Evolutionary conservation across 768 basidiomycete genomes (phyloP).

Genomic region (Tulasnella sp.): DNA sequence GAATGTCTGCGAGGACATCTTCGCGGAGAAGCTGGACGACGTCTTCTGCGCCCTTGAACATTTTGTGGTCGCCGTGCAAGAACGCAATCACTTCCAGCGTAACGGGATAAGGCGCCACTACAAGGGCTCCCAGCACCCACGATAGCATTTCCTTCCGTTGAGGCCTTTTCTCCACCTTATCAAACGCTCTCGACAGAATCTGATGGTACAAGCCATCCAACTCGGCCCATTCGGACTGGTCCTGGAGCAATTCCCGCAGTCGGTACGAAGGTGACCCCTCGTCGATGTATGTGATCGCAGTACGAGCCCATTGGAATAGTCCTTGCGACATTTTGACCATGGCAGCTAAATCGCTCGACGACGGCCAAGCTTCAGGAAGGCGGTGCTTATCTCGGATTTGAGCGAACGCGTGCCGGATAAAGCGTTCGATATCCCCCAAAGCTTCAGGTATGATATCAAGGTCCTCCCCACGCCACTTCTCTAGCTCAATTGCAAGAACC

Average conservation of each 20-base stretch:
- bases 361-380: not conserved
- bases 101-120: not conserved
- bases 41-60: not conserved
- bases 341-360: not conserved
- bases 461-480: not conserved
- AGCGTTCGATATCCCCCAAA: not conserved
- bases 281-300: not conserved
- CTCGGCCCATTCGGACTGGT: not conserved
- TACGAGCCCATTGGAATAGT: not conserved
- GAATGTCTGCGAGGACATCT: not conserved
- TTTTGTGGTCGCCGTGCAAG: not conserved
- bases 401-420: not conserved
- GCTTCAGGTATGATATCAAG: not conserved
- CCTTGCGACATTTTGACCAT: not conserved
- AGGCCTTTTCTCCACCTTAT: no score
- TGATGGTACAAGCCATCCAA: not conserved
- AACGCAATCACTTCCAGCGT: not conserved
- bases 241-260: no score
- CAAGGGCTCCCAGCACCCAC: not conserved
- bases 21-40: not conserved
- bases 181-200: no score
- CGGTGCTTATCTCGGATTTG: not conserved
- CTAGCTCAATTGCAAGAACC: not conserved
- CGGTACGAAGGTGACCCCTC: no score
- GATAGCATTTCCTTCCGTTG: not conserved